Conservation (phyloP, 306 rosid genomes). For the Malus sieversii region DNA sequence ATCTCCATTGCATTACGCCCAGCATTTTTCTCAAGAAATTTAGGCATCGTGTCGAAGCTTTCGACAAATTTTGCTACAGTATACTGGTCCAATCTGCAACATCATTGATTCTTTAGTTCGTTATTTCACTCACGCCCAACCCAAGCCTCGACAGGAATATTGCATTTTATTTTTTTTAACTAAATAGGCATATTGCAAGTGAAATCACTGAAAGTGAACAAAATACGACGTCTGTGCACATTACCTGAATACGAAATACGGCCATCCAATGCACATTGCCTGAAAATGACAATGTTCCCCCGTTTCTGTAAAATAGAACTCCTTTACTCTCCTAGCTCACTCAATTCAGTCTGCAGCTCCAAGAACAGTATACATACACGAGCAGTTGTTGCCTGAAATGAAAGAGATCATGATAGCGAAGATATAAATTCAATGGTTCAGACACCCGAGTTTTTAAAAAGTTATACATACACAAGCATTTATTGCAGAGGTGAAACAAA, state of each 20-base stretch:
- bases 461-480: not conserved
- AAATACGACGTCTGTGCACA: no score
- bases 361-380: conserved; percentile 36
- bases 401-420: not conserved
- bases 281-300: conserved; percentile 40
- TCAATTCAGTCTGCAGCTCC: conserved; percentile 96
- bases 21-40: conserved; percentile 73
- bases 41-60: conserved; percentile 30
- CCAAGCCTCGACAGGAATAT: not conserved
- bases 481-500: not conserved
- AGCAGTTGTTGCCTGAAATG: not conserved
- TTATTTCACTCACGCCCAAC: conserved; percentile 4
- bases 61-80: conserved; percentile 85
- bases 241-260: no score
- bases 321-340: conserved; percentile 77
- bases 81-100: conserved; percentile 83
- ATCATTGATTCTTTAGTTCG: conserved; percentile 15
- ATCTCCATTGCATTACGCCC: conserved; percentile 83
- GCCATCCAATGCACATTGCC: no score
- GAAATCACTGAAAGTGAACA: not conserved
- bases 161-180: no score
- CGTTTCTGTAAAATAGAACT: conserved; percentile 74
- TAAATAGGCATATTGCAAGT: no score
- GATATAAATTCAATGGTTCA: not conserved
- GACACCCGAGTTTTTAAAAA: not conserved